phyloP scores from a whole-genome alignment of 768 basidiomycete genomes.

The Auricularia sp. region DNA sequence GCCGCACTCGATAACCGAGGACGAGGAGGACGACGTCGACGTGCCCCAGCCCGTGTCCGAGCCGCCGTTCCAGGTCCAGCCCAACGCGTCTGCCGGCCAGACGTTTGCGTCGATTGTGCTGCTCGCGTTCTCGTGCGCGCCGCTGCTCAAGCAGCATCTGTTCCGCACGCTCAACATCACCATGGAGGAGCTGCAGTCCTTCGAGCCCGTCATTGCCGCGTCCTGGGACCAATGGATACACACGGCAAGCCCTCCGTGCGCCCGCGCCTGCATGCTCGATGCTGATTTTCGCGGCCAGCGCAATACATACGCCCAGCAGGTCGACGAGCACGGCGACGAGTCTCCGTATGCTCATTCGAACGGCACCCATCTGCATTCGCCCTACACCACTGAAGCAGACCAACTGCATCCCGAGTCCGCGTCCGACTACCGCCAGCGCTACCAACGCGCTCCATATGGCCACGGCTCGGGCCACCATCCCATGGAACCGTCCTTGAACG shows the following conservation, averaged over 20 bases:
- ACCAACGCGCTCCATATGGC: background rate
- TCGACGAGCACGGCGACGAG: background rate
- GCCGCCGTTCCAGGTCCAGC: slow-evolving; percentile 39
- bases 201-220: slow-evolving; percentile 72
- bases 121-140: slow-evolving; percentile 65
- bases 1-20: background rate
- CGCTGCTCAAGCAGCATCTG: slow-evolving; percentile 63
- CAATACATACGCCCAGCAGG: background rate
- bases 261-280: background rate
- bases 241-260: slow-evolving; percentile 36
- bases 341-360: background rate
- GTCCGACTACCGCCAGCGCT: background rate
- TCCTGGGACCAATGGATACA: slow-evolving; percentile 85
- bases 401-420: background rate
- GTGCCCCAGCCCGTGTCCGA: slow-evolving; percentile 14
- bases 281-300: background rate
- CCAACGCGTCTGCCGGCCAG: slow-evolving; percentile 48
- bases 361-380: background rate
- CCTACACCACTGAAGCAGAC: background rate
- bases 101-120: slow-evolving; percentile 72
- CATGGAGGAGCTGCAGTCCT: slow-evolving; percentile 64
- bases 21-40: background rate
- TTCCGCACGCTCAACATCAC: slow-evolving; percentile 64
- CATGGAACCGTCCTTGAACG: background rate
- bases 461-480: background rate